A percentile compares a stretch with the other conserved stretches of the same genome.
Evolutionary conservation across 202 grass and related monocot genomes (phyloP).

Genomic region (Brachypodium distachyon): DNA sequence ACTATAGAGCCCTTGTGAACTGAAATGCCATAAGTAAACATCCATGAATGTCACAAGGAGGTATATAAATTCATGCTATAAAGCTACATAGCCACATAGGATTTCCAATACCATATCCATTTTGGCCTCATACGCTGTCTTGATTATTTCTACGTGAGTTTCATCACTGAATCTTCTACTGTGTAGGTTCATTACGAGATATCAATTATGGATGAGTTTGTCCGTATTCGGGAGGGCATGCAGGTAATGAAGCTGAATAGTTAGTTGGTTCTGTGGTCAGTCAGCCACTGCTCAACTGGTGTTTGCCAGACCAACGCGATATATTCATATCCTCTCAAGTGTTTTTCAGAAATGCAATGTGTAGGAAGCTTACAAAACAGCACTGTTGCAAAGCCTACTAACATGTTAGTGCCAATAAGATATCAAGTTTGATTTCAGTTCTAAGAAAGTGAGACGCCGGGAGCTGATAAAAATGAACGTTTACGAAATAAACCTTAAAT

Average conservation of each 20-base stretch:
- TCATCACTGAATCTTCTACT: conserved; percentile 21
- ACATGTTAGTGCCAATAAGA: not conserved
- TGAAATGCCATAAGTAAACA: not conserved
- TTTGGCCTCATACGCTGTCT: not conserved
- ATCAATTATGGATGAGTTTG: conserved; percentile 76
- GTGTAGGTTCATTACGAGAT: conserved; percentile 70
- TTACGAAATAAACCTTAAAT: conserved; percentile 14
- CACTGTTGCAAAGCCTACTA: not conserved
- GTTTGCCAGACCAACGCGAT: not conserved
- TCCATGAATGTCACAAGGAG: not conserved
- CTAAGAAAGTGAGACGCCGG: conserved; percentile 4
- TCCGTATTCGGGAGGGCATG: conserved; percentile 71
- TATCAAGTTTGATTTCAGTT: not conserved
- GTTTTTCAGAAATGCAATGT: not conserved
- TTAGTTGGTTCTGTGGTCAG: not conserved
- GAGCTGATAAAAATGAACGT: not conserved
- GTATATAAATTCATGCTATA: conserved; percentile 9
- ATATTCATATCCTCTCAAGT: not conserved
- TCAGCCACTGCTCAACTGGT: not conserved
- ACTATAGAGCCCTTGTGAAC: not conserved
- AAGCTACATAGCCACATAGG: not conserved
- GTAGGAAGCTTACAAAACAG: not conserved
- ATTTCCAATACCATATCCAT: not conserved
- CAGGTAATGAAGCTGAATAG: conserved; percentile 46
- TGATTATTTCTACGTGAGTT: conserved; percentile 19